Base-by-base conservation (phyloP, 768 basidiomycete genomes). In the Fomitopsis pulvina region DNA sequence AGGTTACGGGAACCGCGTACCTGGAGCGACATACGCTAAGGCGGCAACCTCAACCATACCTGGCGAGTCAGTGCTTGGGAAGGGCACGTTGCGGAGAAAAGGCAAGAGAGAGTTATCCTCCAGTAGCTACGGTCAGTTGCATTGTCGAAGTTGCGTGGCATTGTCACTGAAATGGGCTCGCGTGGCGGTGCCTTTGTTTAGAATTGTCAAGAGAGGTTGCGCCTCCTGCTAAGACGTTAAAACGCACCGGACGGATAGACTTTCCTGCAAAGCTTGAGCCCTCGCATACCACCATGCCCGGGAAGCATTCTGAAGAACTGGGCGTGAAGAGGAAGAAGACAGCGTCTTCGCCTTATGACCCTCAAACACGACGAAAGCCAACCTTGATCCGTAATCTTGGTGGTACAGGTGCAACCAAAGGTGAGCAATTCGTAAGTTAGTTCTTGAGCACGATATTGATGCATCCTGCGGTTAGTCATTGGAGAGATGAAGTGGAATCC, bases 401-500 rank as follows among this genome's bases (percentile, higher is more conserved):
- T 53, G 81, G 83, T 52, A 62, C 71, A 32, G 67, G 68, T 50
- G 75, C 78, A 21, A 76, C 89, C 10, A 93, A 91, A 79, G 83
- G 92, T 93, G 18, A 45, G 60, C 42, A 20, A n/a, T 16, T 27
- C 24, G 12, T 48, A 4, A 14, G 2, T 29, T n/a, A 10, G 18
- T 16, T 27, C 5, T 9, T 21, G 29, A 11, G 8, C 14, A 8
- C 16, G 20, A 46, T 11, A 27, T n/a, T 14, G n/a, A 50, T 40
- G 32, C 41, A 54, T 26, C 77, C 62, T 39, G 8, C 26, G 20
- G 41, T 29, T 60, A 95, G 95, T 92, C 41, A 80, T 95, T 50
- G 93, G 92, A 20, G 91, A 94, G 48, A 99, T 99, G 95, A 88
- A 81, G 60, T 99, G 92, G 90, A 98, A 99, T 67, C 94, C 95